Evolutionary conservation across 1,139 yeast species (phyloP).

Genomic region (Komagataea norvegica): DNA sequence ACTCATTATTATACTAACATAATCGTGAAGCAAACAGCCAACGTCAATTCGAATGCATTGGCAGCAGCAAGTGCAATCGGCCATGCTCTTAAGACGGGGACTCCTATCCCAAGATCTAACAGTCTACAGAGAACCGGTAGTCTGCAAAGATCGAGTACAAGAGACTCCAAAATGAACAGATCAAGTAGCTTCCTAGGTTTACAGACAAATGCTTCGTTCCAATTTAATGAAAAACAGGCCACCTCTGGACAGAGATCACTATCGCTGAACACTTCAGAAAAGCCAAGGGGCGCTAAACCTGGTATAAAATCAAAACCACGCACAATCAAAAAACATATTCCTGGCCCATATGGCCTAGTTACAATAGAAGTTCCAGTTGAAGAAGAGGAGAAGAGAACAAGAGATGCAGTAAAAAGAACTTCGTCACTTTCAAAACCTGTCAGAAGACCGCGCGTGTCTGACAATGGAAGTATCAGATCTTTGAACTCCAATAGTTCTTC

Average conservation of each 20-base stretch:
- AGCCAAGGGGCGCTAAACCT: constrained; percentile 11
- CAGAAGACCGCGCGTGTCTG: constrained; percentile 1
- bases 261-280: constrained; percentile 13
- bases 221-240: constrained; percentile 7
- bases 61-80: constrained; percentile 44
- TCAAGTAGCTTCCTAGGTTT: constrained; percentile 21
- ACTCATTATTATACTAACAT: constrained; percentile 11
- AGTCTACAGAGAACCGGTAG: constrained; percentile 24
- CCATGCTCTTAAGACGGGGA: constrained; percentile 30
- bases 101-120: constrained; percentile 27
- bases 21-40: constrained; percentile 20
- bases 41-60: constrained; percentile 35
- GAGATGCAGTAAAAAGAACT: constrained; percentile 5
- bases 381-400: constrained; percentile 17
- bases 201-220: constrained; percentile 20
- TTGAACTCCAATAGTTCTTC: constrained; percentile 14
- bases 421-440: constrained; percentile 8
- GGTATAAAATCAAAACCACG: constrained; percentile 20
- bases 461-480: constrained; percentile 15
- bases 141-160: constrained; percentile 19
- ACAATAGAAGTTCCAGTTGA: constrained; percentile 42
- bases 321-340: constrained; percentile 41
- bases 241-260: constrained; percentile 14
- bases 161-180: constrained; percentile 11
- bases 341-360: constrained; percentile 43